phyloP scores from a whole-genome alignment of 352 stramenopile species.

The Phytopythium mirpurense region DNA sequence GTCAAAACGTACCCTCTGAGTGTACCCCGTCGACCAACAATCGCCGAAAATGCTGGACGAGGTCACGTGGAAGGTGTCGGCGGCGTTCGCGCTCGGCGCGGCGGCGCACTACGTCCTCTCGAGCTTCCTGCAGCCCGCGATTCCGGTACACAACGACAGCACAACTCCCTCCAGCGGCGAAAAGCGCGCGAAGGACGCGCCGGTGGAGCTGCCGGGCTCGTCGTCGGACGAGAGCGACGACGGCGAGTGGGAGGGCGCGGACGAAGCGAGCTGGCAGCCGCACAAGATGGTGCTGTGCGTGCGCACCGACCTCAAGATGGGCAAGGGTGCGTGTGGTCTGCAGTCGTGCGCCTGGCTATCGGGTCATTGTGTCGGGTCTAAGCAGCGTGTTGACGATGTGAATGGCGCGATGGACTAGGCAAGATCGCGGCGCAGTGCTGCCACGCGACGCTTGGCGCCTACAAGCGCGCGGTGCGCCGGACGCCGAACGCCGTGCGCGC shows the following conservation, averaged over 20 bases:
- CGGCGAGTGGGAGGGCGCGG: conserved; percentile 55
- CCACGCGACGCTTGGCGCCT: conserved; percentile 92
- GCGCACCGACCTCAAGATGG: conserved; percentile 94
- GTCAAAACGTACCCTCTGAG: not conserved
- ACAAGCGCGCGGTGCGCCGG: conserved; percentile 88
- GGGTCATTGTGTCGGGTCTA: too few species aligned
- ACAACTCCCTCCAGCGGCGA: not conserved
- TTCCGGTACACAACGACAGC: too few species aligned
- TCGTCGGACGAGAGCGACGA: conserved; percentile 44
- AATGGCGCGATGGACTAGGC: conserved; percentile 18
- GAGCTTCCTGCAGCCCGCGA: conserved; percentile 18
- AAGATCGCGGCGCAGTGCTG: conserved; percentile 87
- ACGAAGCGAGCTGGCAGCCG: conserved; percentile 50
- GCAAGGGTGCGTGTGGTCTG: conserved; percentile 81
- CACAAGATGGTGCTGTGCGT: conserved; percentile 96
- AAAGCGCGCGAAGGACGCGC: not conserved
- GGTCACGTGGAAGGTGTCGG: conserved; percentile 72
- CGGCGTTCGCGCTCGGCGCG: conserved; percentile 64
- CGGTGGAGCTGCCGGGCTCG: conserved; percentile 2
- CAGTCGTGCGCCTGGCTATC: conserved; percentile 40
- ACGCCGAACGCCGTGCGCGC: conserved; percentile 59
- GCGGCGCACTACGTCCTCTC: conserved; percentile 61
- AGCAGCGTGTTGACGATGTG: not conserved
- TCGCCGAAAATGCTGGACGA: conserved; percentile 34
- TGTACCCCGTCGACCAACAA: not conserved